Evolutionary conservation across 495 filamentous ascomycete genomes (phyloP), one percentile per base, ranked within the genome.

Genomic region (Xylaria venustula): DNA sequence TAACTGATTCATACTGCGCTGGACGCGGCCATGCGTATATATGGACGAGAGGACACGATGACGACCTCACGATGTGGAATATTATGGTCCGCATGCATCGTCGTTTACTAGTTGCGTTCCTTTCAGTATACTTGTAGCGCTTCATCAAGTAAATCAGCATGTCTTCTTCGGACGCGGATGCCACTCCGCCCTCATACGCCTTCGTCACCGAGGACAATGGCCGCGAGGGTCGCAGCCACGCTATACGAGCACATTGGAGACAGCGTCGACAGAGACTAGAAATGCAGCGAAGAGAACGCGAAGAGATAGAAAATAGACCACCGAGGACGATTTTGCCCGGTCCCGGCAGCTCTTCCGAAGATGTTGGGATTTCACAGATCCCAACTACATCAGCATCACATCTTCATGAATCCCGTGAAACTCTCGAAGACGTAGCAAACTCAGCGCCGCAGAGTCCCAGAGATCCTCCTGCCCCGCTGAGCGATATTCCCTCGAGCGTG

Each of bases 181-280:
- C 40, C 3, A 28, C 22, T 11, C 51, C 51, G 23, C 2, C 14
- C 8, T 41, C 51, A 41, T 54, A 54, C 15, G 41, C 51, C 4
- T 54, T 54, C 15, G 51, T 54, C 36, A 42, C 51, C 0, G 51
- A 14, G 22, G 36, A 54, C 36, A 41, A 42, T 23, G 41, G 34
- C 23, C 34, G 51, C 23, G 51, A 54, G 51, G 36, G 51, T 0
- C 51, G 51, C 11, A 54, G 51, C n/a, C 51, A 54, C 9, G 51
- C 51, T 15, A 54, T 54, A 54, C 51, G 51, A 15, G 51, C 51
- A 7, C 51, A 54, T 54, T 54, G 51, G 51, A 54, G 51, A 42
- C 51, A 54, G 8, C 51, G 51, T n/a, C 51, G 51, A 12, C 51
- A 54, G 36, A 54, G 51, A 42, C 40, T 42, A 3, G 51, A 54